Conservation (phyloP, 23 red algal genomes). For the Gracilaria vermiculophylla region DNA sequence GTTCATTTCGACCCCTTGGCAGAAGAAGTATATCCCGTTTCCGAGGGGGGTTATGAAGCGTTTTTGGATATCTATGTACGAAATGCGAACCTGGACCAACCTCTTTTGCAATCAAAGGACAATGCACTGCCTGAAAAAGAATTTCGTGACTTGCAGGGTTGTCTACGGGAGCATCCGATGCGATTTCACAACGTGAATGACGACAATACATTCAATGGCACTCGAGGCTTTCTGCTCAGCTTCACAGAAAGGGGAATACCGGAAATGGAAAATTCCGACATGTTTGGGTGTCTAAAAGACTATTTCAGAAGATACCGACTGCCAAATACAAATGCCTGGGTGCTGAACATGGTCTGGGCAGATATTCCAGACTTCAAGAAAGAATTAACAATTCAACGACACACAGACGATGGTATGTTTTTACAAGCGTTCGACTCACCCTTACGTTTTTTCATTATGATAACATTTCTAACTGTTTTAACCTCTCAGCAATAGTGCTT, state of each 20-base stretch:
- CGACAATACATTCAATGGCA: slow-evolving; percentile 36
- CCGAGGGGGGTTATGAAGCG: not conserved
- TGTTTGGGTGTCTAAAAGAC: not conserved
- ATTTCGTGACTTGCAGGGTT: slow-evolving; percentile 22
- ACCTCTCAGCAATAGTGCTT: not conserved
- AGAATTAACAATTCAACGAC: slow-evolving; percentile 33
- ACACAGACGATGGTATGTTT: slow-evolving; percentile 50
- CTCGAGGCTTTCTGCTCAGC: slow-evolving; percentile 26
- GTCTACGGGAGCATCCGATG: slow-evolving; percentile 48
- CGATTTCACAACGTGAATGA: slow-evolving; percentile 37
- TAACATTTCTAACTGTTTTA: not conserved
- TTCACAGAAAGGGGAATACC: slow-evolving; percentile 43
- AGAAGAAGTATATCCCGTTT: slow-evolving; percentile 11
- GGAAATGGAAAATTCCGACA: not conserved
- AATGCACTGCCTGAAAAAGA: slow-evolving; percentile 19
- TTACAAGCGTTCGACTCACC: not conserved
- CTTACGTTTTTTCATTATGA: not conserved
- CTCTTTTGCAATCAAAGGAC: slow-evolving; percentile 28
- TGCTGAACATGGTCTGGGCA: slow-evolving; percentile 59
- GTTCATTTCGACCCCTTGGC: not conserved
- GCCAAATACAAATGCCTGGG: slow-evolving; percentile 41
- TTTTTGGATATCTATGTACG: slow-evolving; percentile 25
- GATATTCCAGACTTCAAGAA: slow-evolving; percentile 24
- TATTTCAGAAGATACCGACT: slow-evolving; percentile 17
- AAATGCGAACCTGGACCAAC: slow-evolving; percentile 31